Evolutionary conservation across 164 flowering plant species (phyloP).

Genomic region (Magnolia officinalis): DNA sequence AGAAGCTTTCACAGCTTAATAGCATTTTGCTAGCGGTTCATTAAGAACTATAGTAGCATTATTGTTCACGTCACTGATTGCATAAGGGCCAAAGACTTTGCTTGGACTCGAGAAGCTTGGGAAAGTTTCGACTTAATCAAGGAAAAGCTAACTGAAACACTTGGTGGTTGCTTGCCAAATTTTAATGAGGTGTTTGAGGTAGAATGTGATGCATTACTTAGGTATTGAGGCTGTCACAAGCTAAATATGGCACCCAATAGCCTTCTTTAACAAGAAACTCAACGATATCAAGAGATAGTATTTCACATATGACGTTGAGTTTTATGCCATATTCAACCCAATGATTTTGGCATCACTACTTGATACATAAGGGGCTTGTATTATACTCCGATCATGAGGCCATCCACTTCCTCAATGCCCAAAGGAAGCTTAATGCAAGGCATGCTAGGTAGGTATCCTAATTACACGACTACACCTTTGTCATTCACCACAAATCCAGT

Average conservation of each 20-base stretch:
- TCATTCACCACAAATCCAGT: not conserved
- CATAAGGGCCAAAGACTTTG: no score
- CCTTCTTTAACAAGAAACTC: not conserved
- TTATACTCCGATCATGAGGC: not conserved
- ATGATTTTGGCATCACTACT: not conserved
- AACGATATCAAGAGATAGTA: not conserved
- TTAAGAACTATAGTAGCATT: not conserved
- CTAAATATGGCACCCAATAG: not conserved
- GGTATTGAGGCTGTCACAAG: not conserved
- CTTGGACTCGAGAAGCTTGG: no score
- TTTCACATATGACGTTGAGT: not conserved
- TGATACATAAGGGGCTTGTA: not conserved
- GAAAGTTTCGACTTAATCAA: no score
- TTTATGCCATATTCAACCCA: not conserved
- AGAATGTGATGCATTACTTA: not conserved
- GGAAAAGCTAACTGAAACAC: no score
- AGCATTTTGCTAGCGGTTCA: not conserved
- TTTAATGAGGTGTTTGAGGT: not conserved
- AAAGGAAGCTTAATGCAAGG: not conserved
- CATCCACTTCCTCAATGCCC: not conserved
- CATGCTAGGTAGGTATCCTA: not conserved
- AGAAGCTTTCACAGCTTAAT: conserved; percentile 5
- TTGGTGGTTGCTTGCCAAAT: not conserved
- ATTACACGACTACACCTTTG: conserved; percentile 1
- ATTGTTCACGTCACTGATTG: not conserved